phyloP scores from a whole-genome alignment of 495 filamentous ascomycete genomes.

The Penicillium arizonense region DNA sequence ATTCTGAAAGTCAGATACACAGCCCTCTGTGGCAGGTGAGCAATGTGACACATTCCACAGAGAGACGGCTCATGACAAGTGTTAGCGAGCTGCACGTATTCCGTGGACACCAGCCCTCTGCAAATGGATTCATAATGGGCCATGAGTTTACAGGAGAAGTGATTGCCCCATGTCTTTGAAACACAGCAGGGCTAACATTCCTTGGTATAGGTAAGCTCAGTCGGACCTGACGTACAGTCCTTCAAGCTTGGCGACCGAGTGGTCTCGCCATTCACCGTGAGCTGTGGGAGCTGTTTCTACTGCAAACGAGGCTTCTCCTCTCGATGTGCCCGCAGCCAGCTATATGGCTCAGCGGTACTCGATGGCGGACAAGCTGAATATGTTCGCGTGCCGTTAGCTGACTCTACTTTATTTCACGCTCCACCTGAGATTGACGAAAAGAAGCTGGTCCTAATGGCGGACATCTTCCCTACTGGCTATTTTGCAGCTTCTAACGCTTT shows the following conservation, averaged over 20 bases:
- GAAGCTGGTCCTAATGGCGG: conserved; percentile 62
- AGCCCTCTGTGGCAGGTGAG: conserved; percentile 82
- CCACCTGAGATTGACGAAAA: conserved; percentile 68
- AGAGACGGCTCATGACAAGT: background rate
- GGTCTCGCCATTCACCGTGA: conserved; percentile 61
- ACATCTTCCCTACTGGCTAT: conserved; percentile 72
- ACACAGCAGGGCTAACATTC: too few relatives aligned
- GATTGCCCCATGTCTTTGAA: background rate
- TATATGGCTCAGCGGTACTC: conserved; percentile 68
- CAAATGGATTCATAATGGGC: conserved; percentile 69
- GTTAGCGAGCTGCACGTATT: conserved; percentile 27
- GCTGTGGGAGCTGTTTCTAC: conserved; percentile 78
- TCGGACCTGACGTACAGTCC: conserved; percentile 33
- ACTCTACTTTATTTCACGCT: conserved; percentile 70
- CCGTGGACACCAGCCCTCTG: conserved; percentile 25
- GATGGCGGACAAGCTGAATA: conserved; percentile 90
- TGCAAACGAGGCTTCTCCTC: conserved; percentile 47
- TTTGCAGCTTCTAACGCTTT: conserved; percentile 80
- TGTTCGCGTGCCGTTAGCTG: conserved; percentile 77
- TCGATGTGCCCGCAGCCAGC: conserved; percentile 59
- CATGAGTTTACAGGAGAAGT: conserved; percentile 30
- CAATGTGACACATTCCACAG: conserved; percentile 5
- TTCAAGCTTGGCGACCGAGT: conserved; percentile 58
- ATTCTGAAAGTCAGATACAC: conserved; percentile 82
- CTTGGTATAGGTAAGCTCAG: background rate